Evolutionary conservation across 768 basidiomycete species (phyloP), one percentile per base, ranked within the genome.

Genomic region (Lyophyllum decastes): DNA sequence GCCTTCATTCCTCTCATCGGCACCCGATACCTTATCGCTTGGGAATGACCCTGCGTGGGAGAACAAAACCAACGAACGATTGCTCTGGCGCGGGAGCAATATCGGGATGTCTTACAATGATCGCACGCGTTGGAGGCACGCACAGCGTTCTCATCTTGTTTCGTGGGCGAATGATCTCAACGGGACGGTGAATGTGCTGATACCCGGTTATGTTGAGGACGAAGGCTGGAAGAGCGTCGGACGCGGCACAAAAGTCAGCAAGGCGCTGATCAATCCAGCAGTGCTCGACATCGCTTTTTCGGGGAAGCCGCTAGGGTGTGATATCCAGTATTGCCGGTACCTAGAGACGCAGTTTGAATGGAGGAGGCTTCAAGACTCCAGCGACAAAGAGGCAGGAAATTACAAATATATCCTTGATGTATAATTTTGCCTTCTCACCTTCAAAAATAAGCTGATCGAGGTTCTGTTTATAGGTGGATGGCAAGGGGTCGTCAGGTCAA

Each of bases 21-120:
- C 67, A 0, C 72, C 70, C 7, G 75, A 76, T 12, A 55, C 70
- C 1, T 57, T 59, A 9, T 63, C 73, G 6, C 65, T 67, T 1
- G 70, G 69, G 9, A 76, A 84, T 58, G 82, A 87, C 65, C 77
- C 83, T 11, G 74, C 73, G 0, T 92, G 89, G 88, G 80, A 84
- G 24, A 70, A 79, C 43, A 90, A 88, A 70, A 55, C 68, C 0
- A 79, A 87, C 65, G 81, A 85, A 40, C 70, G 80, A 19, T 54
- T 90, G 21, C 72, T 81, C 35, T 92, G 89, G 89, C 76, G 89
- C 48, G 89, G 89, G 0, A 83, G 79, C 35, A 89, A 82, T 30
- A 88, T 87, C 0, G 89, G 89, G n/a, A 84, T 82, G 44, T 65
- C 64, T 33, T 72, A 77, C 21, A 62, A 70, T 25, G 62, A 68